Conservation (phyloP, 1,139 yeast species). For the Hansenula lynferdii region DNA sequence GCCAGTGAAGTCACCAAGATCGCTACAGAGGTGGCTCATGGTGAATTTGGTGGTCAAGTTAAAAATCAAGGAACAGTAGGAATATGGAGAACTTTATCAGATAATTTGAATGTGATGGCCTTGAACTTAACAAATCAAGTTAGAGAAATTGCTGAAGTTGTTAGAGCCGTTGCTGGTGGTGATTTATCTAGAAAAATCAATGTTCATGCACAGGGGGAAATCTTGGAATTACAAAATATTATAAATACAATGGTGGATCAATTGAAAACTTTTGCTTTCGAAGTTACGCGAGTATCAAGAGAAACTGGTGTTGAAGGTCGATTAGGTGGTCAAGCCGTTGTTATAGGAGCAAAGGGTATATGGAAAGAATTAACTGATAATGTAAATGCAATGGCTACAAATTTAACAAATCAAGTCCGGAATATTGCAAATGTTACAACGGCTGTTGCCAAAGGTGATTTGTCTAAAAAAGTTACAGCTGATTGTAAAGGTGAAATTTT, state of each 20-base stretch:
- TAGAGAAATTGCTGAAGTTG: conserved; percentile 83
- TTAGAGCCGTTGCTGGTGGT: conserved; percentile 85
- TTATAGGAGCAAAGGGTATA: conserved; percentile 83
- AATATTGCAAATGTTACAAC: conserved; percentile 92
- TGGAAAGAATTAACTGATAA: conserved; percentile 90
- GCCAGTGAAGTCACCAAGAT: conserved; percentile 81
- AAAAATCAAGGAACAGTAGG: conserved; percentile 70
- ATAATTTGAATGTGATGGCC: conserved; percentile 86
- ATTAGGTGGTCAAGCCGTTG: conserved; percentile 87
- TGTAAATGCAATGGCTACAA: conserved; percentile 89
- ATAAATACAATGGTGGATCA: conserved; percentile 88
- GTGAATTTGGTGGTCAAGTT: conserved; percentile 86
- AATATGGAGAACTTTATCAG: conserved; percentile 80
- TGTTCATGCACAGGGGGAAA: conserved; percentile 88
- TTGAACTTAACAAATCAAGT: conserved; percentile 77
- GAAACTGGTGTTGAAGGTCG: conserved; percentile 93
- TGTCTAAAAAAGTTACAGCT: conserved; percentile 82
- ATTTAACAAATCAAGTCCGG: conserved; percentile 84
- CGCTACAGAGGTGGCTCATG: conserved; percentile 87
- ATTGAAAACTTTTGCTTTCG: conserved; percentile 78
- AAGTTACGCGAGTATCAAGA: conserved; percentile 83
- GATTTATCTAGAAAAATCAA: conserved; percentile 76
- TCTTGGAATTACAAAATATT: conserved; percentile 71
- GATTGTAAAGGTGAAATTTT: conserved; percentile 93
- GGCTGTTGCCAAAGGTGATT: conserved; percentile 90